phyloP scores from a whole-genome alignment of 2,329 filamentous ascomycete species.

The Clarireedia paspali region DNA sequence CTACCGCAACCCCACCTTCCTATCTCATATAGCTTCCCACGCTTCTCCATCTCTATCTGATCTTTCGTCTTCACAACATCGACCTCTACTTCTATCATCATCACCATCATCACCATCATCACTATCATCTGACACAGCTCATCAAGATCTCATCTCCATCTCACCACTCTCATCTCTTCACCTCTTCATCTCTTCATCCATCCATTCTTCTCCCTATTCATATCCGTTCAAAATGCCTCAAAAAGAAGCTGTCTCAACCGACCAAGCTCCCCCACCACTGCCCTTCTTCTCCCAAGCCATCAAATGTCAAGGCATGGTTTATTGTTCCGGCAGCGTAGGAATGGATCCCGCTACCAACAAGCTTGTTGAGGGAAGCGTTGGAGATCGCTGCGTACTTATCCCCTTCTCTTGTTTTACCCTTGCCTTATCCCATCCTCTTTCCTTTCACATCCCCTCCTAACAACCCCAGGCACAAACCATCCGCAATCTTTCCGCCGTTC shows the following conservation, averaged over 20 bases:
- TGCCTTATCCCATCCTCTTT: no score
- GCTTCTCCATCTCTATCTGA: no score
- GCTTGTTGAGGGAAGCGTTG: conserved; percentile 48
- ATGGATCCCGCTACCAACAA: conserved; percentile 46
- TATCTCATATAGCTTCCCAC: no score
- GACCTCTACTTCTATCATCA: background rate
- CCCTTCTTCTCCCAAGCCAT: conserved; percentile 54
- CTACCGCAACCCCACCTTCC: no score
- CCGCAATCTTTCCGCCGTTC: conserved; percentile 49
- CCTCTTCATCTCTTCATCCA: background rate
- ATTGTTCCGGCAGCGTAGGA: conserved; percentile 58
- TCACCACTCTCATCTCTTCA: background rate
- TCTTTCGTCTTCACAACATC: background rate
- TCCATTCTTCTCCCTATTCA: conserved; percentile 29
- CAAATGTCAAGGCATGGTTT: conserved; percentile 59
- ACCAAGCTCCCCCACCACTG: conserved; percentile 39
- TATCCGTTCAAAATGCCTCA: conserved; percentile 10
- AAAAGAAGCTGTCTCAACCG: conserved; percentile 16
- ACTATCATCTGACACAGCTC: no score
- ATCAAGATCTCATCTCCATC: background rate
- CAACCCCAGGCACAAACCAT: conserved; percentile 42
- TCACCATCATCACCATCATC: no score
- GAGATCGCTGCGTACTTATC: conserved; percentile 40
- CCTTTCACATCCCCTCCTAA: background rate
- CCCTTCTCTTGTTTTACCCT: background rate